These are phyloP conservation scores for Metschnikowia chrysomelidarum DNA, from an alignment of 805 yeast genomes.

Conservation along the genomic window DNA sequence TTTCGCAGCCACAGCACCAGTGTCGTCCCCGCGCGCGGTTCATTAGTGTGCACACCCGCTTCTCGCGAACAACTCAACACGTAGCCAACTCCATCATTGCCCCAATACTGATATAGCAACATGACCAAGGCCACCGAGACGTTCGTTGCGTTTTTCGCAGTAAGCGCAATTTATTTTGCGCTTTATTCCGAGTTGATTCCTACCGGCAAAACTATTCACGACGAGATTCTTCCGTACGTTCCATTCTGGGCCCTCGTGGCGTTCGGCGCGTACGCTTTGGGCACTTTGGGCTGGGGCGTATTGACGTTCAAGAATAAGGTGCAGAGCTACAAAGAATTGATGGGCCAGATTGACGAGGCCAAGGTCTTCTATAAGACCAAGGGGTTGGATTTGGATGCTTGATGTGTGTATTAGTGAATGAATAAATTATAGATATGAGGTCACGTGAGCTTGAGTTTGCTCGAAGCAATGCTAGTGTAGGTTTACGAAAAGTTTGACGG, in stretches of 20 bases:
- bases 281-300: conserved; percentile 67
- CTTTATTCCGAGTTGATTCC: conserved; percentile 55
- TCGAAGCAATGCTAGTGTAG: no score
- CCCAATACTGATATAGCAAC: conserved; percentile 1
- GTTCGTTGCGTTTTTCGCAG: conserved; percentile 41
- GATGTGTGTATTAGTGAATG: neutral
- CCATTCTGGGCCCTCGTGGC: conserved; percentile 71
- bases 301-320: conserved; percentile 69
- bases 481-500: no score
- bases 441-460: no score
- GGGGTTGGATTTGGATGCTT: conserved; percentile 47
- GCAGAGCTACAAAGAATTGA: conserved; percentile 60
- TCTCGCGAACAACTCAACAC: conserved; percentile 9
- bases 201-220: conserved; percentile 43
- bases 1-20: no score
- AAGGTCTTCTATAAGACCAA: conserved; percentile 53
- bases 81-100: conserved; percentile 1
- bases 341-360: conserved; percentile 60
- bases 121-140: conserved; percentile 75
- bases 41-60: neutral
- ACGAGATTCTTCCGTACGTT: conserved; percentile 59
- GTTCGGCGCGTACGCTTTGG: conserved; percentile 68
- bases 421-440: neutral
- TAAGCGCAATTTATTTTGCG: conserved; percentile 53
- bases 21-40: neutral